Evolutionary conservation across 225 moss, liverwort and hornwort species (phyloP).

Genomic region (Marchantia polymorpha): DNA sequence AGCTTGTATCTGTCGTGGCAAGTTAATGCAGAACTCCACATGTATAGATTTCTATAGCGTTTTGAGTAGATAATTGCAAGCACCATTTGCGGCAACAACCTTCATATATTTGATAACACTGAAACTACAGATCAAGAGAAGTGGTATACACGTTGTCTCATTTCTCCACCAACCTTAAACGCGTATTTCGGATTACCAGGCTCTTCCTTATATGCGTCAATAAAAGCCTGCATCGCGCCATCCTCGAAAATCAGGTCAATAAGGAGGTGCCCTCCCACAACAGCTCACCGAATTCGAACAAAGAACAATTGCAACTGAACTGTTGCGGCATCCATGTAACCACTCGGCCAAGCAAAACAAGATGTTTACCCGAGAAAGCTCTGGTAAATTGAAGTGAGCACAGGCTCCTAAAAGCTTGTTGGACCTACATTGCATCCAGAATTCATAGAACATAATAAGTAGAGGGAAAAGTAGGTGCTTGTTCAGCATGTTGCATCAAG

Average conservation of each 20-base stretch:
- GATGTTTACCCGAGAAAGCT: conserved; percentile 22
- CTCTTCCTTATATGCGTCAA: conserved; percentile 87
- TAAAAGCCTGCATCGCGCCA: conserved; percentile 57
- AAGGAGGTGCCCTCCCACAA: neutral
- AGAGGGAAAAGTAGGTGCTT: neutral
- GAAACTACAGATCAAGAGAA: no score
- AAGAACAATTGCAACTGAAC: neutral
- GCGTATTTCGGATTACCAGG: conserved; percentile 68
- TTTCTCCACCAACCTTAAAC: conserved; percentile 60
- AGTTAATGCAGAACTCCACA: no score
- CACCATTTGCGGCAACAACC: no score
- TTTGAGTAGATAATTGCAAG: no score
- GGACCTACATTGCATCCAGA: conserved; percentile 28
- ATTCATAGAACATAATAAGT: conserved; percentile 26
- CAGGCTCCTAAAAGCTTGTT: conserved; percentile 20
- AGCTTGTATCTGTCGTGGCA: no score
- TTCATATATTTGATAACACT: no score
- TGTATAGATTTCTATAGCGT: no score
- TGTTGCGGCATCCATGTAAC: neutral
- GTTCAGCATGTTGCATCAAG: neutral
- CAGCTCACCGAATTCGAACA: neutral
- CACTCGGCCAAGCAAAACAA: conserved; percentile 5
- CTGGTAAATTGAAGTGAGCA: conserved; percentile 20
- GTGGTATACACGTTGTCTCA: no score
- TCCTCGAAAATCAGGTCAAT: neutral